Percentiles rank a stretch among this genome's conserved stretches.
These are phyloP conservation scores for Rhodosporidiobolus sp. DNA, from an alignment of 768 basidiomycete species.

Conservation along the genomic window DNA sequence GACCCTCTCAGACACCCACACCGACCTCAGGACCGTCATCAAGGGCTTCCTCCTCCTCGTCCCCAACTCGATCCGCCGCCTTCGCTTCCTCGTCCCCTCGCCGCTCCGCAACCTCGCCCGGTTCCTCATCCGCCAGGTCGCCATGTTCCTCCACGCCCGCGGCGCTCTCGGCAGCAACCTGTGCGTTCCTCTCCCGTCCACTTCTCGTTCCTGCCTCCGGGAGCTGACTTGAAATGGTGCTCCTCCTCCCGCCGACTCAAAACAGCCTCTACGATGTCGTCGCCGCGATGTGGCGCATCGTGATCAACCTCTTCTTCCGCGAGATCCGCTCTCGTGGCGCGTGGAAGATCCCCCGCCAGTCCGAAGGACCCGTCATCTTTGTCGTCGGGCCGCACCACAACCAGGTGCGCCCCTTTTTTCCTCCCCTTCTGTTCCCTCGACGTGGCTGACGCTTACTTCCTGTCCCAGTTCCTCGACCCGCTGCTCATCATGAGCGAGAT, in stretches of 20 bases:
- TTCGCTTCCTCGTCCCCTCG: conserved; percentile 33
- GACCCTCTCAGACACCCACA: conserved; percentile 29
- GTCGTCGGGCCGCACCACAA: conserved; percentile 90
- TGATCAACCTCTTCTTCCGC: conserved; percentile 92
- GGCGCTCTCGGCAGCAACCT: conserved; percentile 32
- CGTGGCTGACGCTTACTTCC: neutral
- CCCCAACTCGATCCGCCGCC: conserved; percentile 32
- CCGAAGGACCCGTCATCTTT: conserved; percentile 83
- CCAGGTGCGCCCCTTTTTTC: conserved; percentile 58
- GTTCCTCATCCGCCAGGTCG: conserved; percentile 29
- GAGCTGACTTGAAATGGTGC: no score
- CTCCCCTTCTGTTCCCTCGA: neutral
- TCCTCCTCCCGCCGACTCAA: neutral
- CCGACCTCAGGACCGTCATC: conserved; percentile 40
- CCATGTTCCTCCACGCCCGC: conserved; percentile 39
- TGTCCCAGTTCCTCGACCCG: conserved; percentile 80
- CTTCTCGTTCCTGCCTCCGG: no score
- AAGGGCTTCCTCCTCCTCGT: conserved; percentile 40
- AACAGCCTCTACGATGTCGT: conserved; percentile 65
- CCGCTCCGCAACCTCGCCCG: conserved; percentile 22
- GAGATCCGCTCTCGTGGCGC: conserved; percentile 91
- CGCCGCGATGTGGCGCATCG: conserved; percentile 76
- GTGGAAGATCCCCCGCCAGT: conserved; percentile 75
- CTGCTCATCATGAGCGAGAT: conserved; percentile 79
- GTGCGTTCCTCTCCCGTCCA: no score